phyloP scores from a whole-genome alignment of 1,139 yeast genomes.

The Magnusiomyces tetraspermus region DNA sequence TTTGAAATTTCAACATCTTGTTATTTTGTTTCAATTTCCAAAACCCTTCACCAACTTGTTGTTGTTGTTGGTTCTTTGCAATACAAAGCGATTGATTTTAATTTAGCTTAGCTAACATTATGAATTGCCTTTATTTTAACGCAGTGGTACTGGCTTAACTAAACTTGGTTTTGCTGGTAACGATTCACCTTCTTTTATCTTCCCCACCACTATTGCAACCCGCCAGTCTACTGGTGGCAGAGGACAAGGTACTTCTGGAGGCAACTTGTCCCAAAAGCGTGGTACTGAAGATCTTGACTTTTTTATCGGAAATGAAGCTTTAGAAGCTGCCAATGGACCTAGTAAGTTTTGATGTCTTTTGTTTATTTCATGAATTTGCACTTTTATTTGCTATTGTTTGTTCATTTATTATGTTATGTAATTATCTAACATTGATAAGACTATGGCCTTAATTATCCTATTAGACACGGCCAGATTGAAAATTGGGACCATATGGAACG shows the following conservation, averaged over 20 bases:
- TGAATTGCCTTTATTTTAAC: background rate
- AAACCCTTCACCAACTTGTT: too few relatives aligned
- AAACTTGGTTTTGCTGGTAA: conserved; percentile 98
- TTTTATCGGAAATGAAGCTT: conserved; percentile 91
- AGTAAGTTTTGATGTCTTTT: conserved; percentile 18
- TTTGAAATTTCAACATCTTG: too few relatives aligned
- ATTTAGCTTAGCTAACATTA: background rate
- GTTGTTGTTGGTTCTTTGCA: conserved; percentile 7
- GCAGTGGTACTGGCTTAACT: conserved; percentile 93
- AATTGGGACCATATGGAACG: conserved; percentile 99
- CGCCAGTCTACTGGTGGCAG: conserved; percentile 36
- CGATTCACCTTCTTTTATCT: conserved; percentile 93
- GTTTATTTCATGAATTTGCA: background rate
- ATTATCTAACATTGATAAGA: conserved; percentile 30
- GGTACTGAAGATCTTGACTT: conserved; percentile 95
- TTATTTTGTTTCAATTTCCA: too few relatives aligned
- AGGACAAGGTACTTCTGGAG: conserved; percentile 31
- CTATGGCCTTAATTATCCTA: conserved; percentile 83
- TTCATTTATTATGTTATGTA: background rate
- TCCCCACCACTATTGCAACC: conserved; percentile 97
- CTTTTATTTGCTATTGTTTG: background rate
- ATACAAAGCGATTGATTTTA: conserved; percentile 20
- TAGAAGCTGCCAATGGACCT: conserved; percentile 81
- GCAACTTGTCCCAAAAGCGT: conserved; percentile 56
- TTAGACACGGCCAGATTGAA: conserved; percentile 95